phyloP scores from a whole-genome alignment of 306 rosid species.

The Trifolium dubium region DNA sequence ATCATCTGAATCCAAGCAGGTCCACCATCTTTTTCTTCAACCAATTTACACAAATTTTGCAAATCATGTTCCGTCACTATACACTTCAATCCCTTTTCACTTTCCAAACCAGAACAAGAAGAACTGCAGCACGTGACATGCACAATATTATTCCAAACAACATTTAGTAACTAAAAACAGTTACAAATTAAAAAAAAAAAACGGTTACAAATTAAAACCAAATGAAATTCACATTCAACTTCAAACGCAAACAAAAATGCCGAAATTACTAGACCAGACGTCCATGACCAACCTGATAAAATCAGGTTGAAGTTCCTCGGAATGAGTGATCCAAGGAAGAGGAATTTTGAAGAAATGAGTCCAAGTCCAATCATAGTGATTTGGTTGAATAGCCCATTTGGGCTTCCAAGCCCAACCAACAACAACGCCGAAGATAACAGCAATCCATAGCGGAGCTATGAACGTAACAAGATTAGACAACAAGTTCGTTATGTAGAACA shows the following conservation, averaged over 20 bases:
- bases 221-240: not conserved
- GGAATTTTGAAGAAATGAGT: conserved; percentile 37
- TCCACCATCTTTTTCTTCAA: conserved; percentile 73
- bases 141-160: not conserved
- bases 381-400: conserved; percentile 68
- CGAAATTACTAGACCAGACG: too few relatives aligned
- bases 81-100: conserved; percentile 37
- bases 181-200: not conserved
- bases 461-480: conserved; percentile 43
- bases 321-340: conserved; percentile 45
- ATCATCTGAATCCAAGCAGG: conserved; percentile 95
- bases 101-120: conserved; percentile 35
- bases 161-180: not conserved
- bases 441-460: conserved; percentile 77
- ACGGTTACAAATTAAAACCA: not conserved
- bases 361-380: conserved; percentile 30
- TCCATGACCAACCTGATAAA: conserved; percentile 43
- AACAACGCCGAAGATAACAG: conserved; percentile 71
- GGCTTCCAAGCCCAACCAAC: conserved; percentile 99
- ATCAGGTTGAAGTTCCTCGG: conserved; percentile 6
- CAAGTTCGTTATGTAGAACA: not conserved
- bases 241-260: not conserved
- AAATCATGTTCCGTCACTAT: conserved; percentile 60
- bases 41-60: conserved; percentile 46
- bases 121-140: not conserved